Percentiles rank a stretch among this genome's conserved stretches.
phyloP scores from a whole-genome alignment of 106 monocot genomes.

The Narthecium ossifragum region DNA sequence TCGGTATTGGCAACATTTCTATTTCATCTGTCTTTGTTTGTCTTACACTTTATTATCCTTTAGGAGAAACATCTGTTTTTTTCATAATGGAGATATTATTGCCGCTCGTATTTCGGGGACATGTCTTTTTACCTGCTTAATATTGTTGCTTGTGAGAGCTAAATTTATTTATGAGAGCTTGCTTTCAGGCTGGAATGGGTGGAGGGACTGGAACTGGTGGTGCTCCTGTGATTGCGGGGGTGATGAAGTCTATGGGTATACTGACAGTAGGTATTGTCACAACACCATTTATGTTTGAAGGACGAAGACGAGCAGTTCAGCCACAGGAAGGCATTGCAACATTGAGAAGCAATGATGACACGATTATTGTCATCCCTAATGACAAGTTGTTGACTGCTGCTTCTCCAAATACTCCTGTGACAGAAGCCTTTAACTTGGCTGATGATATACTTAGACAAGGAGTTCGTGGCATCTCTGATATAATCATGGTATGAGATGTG shows the following conservation, averaged over 20 bases:
- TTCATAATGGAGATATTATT: too few relatives aligned
- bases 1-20: too few relatives aligned
- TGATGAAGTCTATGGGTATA: conserved; percentile 83
- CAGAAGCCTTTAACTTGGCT: conserved; percentile 91
- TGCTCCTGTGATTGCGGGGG: conserved; percentile 77
- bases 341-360: conserved; percentile 77
- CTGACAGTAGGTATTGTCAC: conserved; percentile 87
- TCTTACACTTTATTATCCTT: too few relatives aligned
- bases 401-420: conserved; percentile 84
- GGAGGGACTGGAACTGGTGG: conserved; percentile 89
- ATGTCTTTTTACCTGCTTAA: too few relatives aligned
- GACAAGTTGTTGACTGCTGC: conserved; percentile 87
- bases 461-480: conserved; percentile 90
- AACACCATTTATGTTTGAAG: conserved; percentile 86
- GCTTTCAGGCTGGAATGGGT: conserved; percentile 76
- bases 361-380: conserved; percentile 89
- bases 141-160: too few relatives aligned
- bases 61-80: too few relatives aligned
- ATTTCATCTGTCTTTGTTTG: too few relatives aligned
- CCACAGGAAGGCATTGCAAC: conserved; percentile 90
- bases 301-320: conserved; percentile 72
- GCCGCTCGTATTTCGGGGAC: too few relatives aligned
- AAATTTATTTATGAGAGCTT: background rate
- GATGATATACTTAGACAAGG: conserved; percentile 92
- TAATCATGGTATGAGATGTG: conserved; percentile 54